Evolutionary conservation across 257 asterid species (phyloP), one percentile per base, ranked within the genome.

Genomic region (Rehmannia glutinosa): DNA sequence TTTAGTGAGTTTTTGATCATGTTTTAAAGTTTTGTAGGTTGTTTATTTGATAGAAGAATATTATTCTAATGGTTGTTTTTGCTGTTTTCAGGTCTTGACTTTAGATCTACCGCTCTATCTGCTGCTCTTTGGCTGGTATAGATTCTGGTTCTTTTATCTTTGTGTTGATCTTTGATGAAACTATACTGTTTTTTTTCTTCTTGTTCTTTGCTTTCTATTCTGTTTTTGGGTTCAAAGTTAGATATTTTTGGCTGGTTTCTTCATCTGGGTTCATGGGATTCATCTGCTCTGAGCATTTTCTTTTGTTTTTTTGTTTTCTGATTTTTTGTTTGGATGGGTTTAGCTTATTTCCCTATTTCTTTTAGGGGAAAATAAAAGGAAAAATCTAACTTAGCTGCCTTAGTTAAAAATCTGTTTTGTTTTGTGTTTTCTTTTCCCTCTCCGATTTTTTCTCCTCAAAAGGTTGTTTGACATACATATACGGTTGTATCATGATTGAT

Each of bases 81-180:
- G 63, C 67, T 72, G 64, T 62, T 72, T 76, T 64, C 82, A 87
- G 96, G 89, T 86, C 67, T 76, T 77, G 81, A 78, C 69, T 61
- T 28, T 76, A 78, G 96, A 90, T 90, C 96, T 77, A 68, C 61
- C 52, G 79, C 77, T 79, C 57, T 39, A 69, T 77, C 69, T 82
- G 83, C 77, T 80, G 80, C 76, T 73, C 70, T 71, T 74, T 76
- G 68, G 75, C 79, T 55, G 86, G 93, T 80, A 75, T 73, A 68
- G 63, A 4, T 70, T 51, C 68, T 64, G 62, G 61, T 61, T 72
- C 63, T 66, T 47, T 59, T 6, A 36, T 51, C 28, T 62, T 25
- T 57, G 65, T 64, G 3, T 32, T 70, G 74, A 73, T 80, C 74
- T 71, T 68, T 60, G 16, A 38, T 56, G 60, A 61, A 59, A 61